Base-by-base conservation (phyloP, 495 filamentous ascomycete genomes). In the Lophiotrema nucula region DNA sequence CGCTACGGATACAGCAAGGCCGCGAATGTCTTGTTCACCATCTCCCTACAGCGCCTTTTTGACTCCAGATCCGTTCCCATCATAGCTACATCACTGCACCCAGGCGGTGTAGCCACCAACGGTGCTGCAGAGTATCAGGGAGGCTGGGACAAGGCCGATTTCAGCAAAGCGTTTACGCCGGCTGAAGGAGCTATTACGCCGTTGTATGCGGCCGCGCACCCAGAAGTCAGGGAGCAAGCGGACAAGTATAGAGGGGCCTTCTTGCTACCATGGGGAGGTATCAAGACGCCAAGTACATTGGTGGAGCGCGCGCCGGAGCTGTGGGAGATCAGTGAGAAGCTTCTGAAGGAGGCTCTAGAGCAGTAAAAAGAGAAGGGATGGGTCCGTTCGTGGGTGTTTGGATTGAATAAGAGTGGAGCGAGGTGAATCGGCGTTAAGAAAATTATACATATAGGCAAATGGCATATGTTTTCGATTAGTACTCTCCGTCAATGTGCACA, bases 11-110 rank as follows among this genome's bases (percentile, higher is more conserved):
- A 58, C 25, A 45, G 45, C 21, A 69, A 69, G 46, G 15, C 56
- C 28, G 64, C 64, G 13, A 44, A 66, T 28, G 53, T 62, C n/a
- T 56, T 63, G 22, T 69, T 66, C 56, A 47, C 59, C 43, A 49
- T 51, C 27, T 62, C 65, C 11, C 57, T 68, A 2, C 65, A 68
- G 47, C 52, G 51, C 1, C 56, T 50, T n/a, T 31, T 68, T 2
- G 62, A 68, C 39, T 38, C 52, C 6, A 41, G 58, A 23, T 23
- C 16, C 0, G 23, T 54, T 8, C 52, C 47, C 11, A 65, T 68
- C 48, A 25, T 68, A 12, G 43, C 53, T 3, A 31, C 56, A 13
- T 49, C 43, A 11, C 10, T 59, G 19, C 44, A 64, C 37, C 65
- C 65, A 2, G 62, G 65, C 11, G 41, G n/a, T 13, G 62, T 65